Conservation (phyloP, 2,329 filamentous ascomycete species). For the Microdochium nivale region DNA sequence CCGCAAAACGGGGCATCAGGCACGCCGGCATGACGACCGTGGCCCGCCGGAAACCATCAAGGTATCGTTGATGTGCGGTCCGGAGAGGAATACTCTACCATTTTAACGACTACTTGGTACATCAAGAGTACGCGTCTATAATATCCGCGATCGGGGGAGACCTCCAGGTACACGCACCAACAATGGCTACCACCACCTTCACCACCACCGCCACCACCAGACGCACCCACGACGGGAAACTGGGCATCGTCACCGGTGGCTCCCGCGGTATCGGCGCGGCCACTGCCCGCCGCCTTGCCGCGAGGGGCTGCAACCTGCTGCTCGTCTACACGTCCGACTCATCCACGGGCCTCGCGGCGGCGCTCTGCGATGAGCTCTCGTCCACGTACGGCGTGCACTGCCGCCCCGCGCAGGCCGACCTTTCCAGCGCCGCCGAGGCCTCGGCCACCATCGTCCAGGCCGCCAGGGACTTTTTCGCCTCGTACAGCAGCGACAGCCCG, state of each 20-base stretch:
- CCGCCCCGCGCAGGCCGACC: slow-evolving; percentile 5
- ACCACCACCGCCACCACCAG: too few species aligned
- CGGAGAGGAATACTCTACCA: too few species aligned
- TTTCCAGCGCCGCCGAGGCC: slow-evolving; percentile 2
- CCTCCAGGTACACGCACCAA: too few species aligned
- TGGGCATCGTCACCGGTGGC: slow-evolving; percentile 38
- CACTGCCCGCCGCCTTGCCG: slow-evolving; percentile 3
- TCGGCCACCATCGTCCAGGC: slow-evolving; percentile 4
- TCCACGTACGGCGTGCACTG: slow-evolving; percentile 3
- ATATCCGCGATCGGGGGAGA: too few species aligned
- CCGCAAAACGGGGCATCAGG: background rate
- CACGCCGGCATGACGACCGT: background rate
- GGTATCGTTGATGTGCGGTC: too few species aligned
- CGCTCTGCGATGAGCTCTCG: slow-evolving; percentile 4
- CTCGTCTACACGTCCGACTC: slow-evolving; percentile 7
- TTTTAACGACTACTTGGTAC: background rate
- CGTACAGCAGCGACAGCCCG: background rate
- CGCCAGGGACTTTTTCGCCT: slow-evolving; percentile 5
- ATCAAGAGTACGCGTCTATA: too few species aligned
- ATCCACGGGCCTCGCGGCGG: slow-evolving; percentile 2
- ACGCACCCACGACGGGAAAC: slow-evolving; percentile 26
- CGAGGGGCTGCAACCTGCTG: slow-evolving; percentile 6
- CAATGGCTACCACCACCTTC: too few species aligned
- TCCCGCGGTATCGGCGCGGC: slow-evolving; percentile 26
- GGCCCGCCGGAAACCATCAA: too few species aligned